phyloP scores from a whole-genome alignment of 139 green algal genomes.

The Chlamydomonas incerta region DNA sequence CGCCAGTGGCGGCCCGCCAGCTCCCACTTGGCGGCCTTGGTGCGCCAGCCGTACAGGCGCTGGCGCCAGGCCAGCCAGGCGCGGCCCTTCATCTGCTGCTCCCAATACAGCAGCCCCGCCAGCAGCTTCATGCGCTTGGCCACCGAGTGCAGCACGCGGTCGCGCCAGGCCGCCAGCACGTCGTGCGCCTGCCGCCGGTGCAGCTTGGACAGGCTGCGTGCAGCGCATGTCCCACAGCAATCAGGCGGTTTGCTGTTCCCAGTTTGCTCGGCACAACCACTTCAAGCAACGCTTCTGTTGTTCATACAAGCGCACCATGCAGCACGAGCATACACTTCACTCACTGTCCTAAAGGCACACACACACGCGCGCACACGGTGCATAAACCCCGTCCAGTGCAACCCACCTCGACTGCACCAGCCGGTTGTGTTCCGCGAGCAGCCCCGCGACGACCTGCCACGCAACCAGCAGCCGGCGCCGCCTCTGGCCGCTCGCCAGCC shows the following conservation, averaged over 20 bases:
- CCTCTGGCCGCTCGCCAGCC: background rate
- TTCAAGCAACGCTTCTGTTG: no score
- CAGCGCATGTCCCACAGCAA: no score
- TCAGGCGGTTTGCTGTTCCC: no score
- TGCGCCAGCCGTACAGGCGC: background rate
- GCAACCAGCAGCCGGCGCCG: conserved; percentile 15
- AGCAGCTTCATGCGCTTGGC: conserved; percentile 43
- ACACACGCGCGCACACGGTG: no score
- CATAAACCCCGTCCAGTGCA: no score
- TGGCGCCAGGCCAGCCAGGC: conserved; percentile 16
- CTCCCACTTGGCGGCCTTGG: background rate
- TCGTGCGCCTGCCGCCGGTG: background rate
- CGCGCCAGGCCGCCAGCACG: conserved; percentile 15
- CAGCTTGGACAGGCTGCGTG: background rate
- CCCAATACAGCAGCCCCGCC: conserved; percentile 37
- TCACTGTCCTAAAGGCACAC: no score
- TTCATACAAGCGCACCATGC: no score
- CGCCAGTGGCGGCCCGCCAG: conserved; percentile 36
- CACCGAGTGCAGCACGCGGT: background rate
- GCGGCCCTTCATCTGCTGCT: conserved; percentile 17
- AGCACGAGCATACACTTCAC: no score
- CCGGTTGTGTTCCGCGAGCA: conserved; percentile 27
- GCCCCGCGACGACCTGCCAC: conserved; percentile 15
- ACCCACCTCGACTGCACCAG: conserved; percentile 24
- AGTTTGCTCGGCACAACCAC: no score